Percentiles rank a stretch among this genome's conserved stretches.
These are phyloP conservation scores for Cercospora zeina DNA, from an alignment of 2,329 filamentous ascomycete species.

Conservation along the genomic window DNA sequence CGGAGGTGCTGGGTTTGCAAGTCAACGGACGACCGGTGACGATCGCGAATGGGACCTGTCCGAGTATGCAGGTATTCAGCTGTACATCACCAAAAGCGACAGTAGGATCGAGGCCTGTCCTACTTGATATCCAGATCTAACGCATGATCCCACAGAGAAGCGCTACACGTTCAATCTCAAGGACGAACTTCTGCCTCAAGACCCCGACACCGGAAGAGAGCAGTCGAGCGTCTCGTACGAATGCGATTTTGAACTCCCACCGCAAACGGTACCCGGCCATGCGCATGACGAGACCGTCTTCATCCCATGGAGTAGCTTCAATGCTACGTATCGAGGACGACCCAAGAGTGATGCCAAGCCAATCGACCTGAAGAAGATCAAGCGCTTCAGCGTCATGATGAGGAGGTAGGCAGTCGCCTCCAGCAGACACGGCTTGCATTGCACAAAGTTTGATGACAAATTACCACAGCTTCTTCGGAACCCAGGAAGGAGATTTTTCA, in stretches of 20 bases:
- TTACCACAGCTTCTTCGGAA: conserved; percentile 67
- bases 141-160: conserved; percentile 49
- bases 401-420: conserved; percentile 59
- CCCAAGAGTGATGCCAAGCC: conserved; percentile 60
- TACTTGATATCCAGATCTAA: background rate
- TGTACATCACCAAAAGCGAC: conserved; percentile 27
- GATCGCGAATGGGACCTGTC: conserved; percentile 64
- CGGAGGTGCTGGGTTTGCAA: conserved; percentile 79
- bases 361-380: conserved; percentile 62
- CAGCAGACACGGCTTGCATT: background rate
- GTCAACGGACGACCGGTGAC: conserved; percentile 65
- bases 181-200: conserved; percentile 60
- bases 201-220: conserved; percentile 65
- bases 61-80: conserved; percentile 49
- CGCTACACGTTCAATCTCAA: conserved; percentile 74
- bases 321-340: conserved; percentile 71
- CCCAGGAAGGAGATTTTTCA: conserved; percentile 68
- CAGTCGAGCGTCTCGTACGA: conserved; percentile 73
- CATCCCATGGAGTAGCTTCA: conserved; percentile 65
- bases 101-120: conserved; percentile 19
- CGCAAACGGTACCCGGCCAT: conserved; percentile 34
- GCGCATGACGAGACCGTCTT: conserved; percentile 47
- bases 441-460: background rate
- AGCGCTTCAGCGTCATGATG: conserved; percentile 75
- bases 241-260: conserved; percentile 59